phyloP scores from a whole-genome alignment of 1,284 basidiomycete genomes.

The Pyrrhoderma lamaoense region DNA sequence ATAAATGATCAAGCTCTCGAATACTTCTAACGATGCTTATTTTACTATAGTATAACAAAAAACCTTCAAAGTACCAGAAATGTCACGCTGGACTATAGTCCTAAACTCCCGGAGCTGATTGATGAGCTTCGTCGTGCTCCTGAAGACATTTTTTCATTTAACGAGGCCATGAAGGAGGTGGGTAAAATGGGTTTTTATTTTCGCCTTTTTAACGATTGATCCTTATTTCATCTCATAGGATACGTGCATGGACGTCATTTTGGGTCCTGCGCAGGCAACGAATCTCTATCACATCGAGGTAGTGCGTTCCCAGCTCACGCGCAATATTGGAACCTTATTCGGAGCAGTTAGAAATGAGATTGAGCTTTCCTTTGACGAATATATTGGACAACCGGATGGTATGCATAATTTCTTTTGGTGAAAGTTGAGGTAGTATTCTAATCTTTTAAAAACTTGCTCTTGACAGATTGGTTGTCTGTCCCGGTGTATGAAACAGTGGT shows the following conservation, averaged over 20 bases:
- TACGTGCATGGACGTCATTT: background rate
- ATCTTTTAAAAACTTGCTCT: background rate
- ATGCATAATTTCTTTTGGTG: background rate
- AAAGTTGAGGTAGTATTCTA: background rate
- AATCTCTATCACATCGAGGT: constrained; percentile 23
- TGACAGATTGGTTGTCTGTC: constrained; percentile 32
- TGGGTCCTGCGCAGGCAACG: constrained; percentile 12
- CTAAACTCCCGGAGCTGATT: constrained; percentile 22
- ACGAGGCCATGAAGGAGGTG: constrained; percentile 24
- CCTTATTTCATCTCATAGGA: background rate
- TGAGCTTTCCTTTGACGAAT: constrained; percentile 20
- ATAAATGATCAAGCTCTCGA: too few relatives aligned
- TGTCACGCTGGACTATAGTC: constrained; percentile 26
- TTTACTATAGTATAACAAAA: constrained; percentile 17
- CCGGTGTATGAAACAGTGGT: constrained; percentile 29
- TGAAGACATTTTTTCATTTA: constrained; percentile 26
- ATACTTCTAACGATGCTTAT: background rate
- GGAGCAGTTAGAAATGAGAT: constrained; percentile 24
- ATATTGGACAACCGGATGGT: constrained; percentile 20
- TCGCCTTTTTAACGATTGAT: constrained; percentile 2
- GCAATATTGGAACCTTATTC: constrained; percentile 21
- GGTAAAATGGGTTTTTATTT: background rate
- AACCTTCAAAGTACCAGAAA: constrained; percentile 25
- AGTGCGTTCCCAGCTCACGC: constrained; percentile 24
- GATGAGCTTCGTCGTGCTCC: constrained; percentile 30